Conservation (phyloP, 768 basidiomycete genomes). For the Mycena galericulata region DNA sequence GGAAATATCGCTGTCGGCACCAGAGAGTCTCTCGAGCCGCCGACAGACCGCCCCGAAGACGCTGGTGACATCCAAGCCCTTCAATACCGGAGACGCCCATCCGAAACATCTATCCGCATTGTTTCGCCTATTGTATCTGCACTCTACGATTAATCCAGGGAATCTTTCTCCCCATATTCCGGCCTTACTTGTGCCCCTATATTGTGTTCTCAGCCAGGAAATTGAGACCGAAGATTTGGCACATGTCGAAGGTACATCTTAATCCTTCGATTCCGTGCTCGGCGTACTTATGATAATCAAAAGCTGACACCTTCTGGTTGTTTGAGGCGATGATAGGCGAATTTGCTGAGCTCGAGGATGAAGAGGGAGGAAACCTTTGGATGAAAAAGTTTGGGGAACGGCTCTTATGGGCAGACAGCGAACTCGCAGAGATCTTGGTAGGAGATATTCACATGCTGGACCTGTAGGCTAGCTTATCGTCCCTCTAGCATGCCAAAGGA, state of each 20-base stretch:
- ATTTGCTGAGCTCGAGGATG: slow-evolving; percentile 79
- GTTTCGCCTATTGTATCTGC: slow-evolving; percentile 77
- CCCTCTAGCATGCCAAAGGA: slow-evolving; percentile 66
- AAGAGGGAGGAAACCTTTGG: slow-evolving; percentile 72
- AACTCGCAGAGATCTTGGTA: slow-evolving; percentile 72
- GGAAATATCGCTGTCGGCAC: slow-evolving; percentile 55
- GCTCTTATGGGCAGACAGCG: slow-evolving; percentile 71
- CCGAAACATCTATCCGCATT: slow-evolving; percentile 72
- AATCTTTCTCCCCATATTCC: slow-evolving; percentile 76
- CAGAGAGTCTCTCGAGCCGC: slow-evolving; percentile 44
- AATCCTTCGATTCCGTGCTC: not conserved
- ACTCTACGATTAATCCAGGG: slow-evolving; percentile 78
- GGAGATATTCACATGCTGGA: slow-evolving; percentile 33
- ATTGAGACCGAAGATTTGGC: slow-evolving; percentile 68
- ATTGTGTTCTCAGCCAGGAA: slow-evolving; percentile 71
- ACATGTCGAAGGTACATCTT: slow-evolving; percentile 62
- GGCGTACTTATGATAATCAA: not conserved
- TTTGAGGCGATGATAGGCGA: slow-evolving; percentile 82
- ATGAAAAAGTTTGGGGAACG: slow-evolving; percentile 71
- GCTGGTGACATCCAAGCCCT: slow-evolving; percentile 59
- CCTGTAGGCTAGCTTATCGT: slow-evolving; percentile 18
- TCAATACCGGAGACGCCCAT: slow-evolving; percentile 61
- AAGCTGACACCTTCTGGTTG: slow-evolving; percentile 85
- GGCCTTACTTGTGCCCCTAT: slow-evolving; percentile 77
- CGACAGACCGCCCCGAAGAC: slow-evolving; percentile 50